Evolutionary conservation across 208 protist genomes (phyloP), one percentile per base, ranked within the genome.

Genomic region (Novymonas esmeraldas): DNA sequence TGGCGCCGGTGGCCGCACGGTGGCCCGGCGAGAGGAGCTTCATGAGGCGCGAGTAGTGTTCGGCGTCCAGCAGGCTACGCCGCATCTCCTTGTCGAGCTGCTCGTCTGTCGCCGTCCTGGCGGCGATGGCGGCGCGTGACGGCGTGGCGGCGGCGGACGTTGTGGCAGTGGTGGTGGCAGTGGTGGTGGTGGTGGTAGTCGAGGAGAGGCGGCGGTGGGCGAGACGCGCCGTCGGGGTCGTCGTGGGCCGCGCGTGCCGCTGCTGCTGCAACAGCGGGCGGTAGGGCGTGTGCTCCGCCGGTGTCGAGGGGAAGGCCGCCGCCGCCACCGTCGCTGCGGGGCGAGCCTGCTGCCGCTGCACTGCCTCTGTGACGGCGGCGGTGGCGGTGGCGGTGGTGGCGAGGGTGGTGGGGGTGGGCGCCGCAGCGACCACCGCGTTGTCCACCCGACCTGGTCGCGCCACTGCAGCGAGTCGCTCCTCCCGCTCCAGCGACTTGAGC

Each of bases 401-500:
- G 33, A 18, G 9, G 20, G 52, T 20, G 33, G 18, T 2, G n/a
- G 34, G 11, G 2, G 33, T 44, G 9, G 16, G 52, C 5, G 24
- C 33, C 33, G 20, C 20, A n/a, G 3, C 18, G 29, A 6, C 2
- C 0, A 9, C 10, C 31, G 11, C 20, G 20, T 24, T 41, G 1
- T 6, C n/a, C 26, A 13, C 33, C 34, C 42, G 20, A 16, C 58
- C 58, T 28, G 2, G 28, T 10, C 58, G 9, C 26, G 13, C 10
- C 3, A 64, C 44, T 3, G 58, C 41, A 0, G 36, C 42, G 18
- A 38, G 51, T 3, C 62, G 22, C 13, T 67, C 52, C 44, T 65
- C 61, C 50, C 51, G 38, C 45, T 39, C 51, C n/a, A 51, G 41
- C 29, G 60, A 7, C 16, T 70, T 58, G 10, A 64, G 13, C 45